These are phyloP conservation scores for Coniochaeta prunicola DNA, from an alignment of 2,329 filamentous ascomycete species.

Conservation along the genomic window DNA sequence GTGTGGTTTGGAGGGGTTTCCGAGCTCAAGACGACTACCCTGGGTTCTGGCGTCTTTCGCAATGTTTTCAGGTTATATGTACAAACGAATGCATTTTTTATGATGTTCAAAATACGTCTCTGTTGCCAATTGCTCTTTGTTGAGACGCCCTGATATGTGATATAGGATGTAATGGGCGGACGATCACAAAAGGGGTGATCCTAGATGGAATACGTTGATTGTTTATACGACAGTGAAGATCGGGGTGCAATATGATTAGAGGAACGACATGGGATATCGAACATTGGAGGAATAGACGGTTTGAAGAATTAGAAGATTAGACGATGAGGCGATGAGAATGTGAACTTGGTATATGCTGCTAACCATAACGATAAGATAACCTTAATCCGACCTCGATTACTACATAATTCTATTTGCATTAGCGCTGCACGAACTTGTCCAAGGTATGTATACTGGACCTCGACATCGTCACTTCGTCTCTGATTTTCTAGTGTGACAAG, in stretches of 20 bases:
- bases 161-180: too few species aligned
- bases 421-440: too few species aligned
- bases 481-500: not conserved
- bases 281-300: not conserved
- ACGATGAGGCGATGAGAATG: not conserved
- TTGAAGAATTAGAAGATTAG: not conserved
- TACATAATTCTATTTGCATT: too few species aligned
- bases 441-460: too few species aligned
- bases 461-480: too few species aligned
- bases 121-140: not conserved
- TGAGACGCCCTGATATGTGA: not conserved
- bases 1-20: not conserved
- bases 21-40: not conserved
- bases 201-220: not conserved
- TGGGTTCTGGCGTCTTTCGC: not conserved
- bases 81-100: slow-evolving; percentile 1
- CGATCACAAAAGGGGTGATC: too few species aligned
- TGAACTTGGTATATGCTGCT: not conserved
- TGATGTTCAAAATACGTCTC: not conserved
- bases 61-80: not conserved
- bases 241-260: not conserved
- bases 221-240: not conserved
- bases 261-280: not conserved
- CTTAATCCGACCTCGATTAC: not conserved
- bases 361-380: not conserved